phyloP scores from a whole-genome alignment of 768 basidiomycete species.

The Psilocybe subaeruginosa region DNA sequence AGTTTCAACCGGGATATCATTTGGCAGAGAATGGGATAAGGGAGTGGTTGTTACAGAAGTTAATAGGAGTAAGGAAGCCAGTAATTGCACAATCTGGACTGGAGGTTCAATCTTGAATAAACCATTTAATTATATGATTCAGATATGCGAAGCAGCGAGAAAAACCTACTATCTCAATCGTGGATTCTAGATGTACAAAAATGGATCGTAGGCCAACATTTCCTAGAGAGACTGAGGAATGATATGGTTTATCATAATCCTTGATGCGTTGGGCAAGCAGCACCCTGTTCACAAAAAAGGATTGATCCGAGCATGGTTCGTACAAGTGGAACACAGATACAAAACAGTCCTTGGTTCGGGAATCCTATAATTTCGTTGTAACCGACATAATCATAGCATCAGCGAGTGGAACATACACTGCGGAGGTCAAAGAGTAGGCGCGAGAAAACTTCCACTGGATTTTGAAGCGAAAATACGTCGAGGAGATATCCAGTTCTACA shows the following conservation, averaged over 20 bases:
- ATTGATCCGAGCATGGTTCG: constrained; percentile 50
- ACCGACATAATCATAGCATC: neutral
- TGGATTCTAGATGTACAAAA: constrained; percentile 15
- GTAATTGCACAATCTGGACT: neutral
- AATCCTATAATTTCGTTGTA: neutral
- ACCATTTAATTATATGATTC: neutral
- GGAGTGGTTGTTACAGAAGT: neutral
- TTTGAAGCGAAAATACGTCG: constrained; percentile 42
- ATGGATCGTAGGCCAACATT: neutral
- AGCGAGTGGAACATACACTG: constrained; percentile 25
- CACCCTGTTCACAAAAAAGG: constrained; percentile 54
- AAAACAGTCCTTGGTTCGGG: constrained; percentile 33
- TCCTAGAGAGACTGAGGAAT: neutral
- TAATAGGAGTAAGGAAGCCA: constrained; percentile 1
- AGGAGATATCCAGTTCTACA: constrained; percentile 53
- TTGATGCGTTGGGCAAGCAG: constrained; percentile 23
- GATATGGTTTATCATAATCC: neutral
- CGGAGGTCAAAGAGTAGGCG: constrained; percentile 42
- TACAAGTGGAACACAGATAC: constrained; percentile 44
- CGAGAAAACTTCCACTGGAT: constrained; percentile 37
- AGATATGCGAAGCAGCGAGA: neutral
- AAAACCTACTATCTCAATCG: constrained; percentile 15
- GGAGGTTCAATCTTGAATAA: constrained; percentile 10
- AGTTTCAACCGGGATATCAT: constrained; percentile 24
- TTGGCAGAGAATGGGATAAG: constrained; percentile 31